Base-by-base conservation (phyloP, 2,329 filamentous ascomycete genomes). In the Coniochaeta sp. region DNA sequence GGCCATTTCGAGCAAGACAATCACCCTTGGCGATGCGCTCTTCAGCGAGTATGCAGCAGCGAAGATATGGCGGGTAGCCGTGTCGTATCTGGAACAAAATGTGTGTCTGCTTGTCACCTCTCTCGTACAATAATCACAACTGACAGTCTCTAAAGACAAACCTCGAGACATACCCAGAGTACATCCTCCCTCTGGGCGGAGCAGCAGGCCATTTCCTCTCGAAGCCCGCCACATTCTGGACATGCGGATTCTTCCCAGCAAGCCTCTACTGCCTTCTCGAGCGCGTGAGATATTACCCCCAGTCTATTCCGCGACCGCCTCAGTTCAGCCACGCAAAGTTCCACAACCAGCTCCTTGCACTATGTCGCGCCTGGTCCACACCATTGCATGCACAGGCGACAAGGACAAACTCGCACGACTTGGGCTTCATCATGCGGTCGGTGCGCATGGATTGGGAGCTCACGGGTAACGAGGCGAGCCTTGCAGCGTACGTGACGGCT, bases 41-140 rank as follows among this genome's bases (percentile, higher is more conserved):
- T 56, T 46, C 33, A 28, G 46, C 3, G 54, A 55, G 24, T 50
- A 52, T 27, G 49, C 28, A 4, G 50, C 54, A 14, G 54, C 54
- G 27, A 55, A 55, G 42, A 53, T 55, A 26, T 52, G 51, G 51
- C 49, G 52, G 7, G 54, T 56, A 6, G 54, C 54, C 32, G 49
- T 49, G 31, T 47, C 52, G 9, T 52, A 51, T 20, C 28, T 50
- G 18, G 48, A 51, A 27, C 10, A 27, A 9, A 31, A 52, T 18
- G 52, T 51, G 49, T 6, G 48, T 48, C 13, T 6, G 14, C 10
- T 22, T 8, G 24, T 26, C 1, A 6, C 45, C 14, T 45, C 5
- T 51, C 9, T 30, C 31, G 8, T 42, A 18, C 16, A 9, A 20
- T n/a, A n/a, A n/a, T n/a, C n/a, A n/a, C n/a, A 7, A 22, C 20